A percentile compares a stretch with the other conserved stretches of the same genome.
These are phyloP conservation scores for Lachnellula willkommii DNA, from an alignment of 2,329 filamentous ascomycete genomes.

Conservation along the genomic window DNA sequence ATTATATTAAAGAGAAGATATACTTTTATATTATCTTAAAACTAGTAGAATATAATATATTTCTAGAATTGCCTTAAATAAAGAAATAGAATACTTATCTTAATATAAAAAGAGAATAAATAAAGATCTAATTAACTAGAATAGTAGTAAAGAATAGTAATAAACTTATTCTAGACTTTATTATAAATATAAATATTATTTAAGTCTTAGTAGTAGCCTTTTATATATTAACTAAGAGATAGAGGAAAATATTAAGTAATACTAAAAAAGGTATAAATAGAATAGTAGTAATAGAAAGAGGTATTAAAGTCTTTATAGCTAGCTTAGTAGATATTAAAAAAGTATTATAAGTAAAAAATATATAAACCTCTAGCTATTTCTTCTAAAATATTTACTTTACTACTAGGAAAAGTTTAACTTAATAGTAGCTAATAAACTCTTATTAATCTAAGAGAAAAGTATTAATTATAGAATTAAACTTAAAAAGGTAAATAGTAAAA, in stretches of 20 bases:
- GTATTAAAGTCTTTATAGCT: neutral
- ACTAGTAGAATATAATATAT: conserved; percentile 4
- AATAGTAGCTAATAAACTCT: no score
- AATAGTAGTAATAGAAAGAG: no score
- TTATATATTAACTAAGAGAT: neutral
- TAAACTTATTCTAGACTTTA: no score
- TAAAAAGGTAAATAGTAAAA: conserved; percentile 2
- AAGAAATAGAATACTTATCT: neutral
- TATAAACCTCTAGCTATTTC: conserved; percentile 3
- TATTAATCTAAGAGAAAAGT: neutral
- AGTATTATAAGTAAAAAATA: neutral
- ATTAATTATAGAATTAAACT: conserved; percentile 11
- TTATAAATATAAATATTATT: no score
- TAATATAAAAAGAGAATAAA: no score
- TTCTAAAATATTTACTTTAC: no score
- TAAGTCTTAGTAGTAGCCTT: neutral
- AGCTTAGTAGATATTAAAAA: neutral
- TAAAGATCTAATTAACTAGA: no score
- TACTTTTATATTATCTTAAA: conserved; percentile 9
- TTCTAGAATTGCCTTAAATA: neutral
- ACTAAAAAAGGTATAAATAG: neutral
- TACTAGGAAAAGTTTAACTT: neutral
- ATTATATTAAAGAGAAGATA: neutral
- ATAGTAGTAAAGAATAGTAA: no score
- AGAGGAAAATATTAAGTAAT: neutral